Evolutionary conservation across 1,139 yeast species (phyloP).

Genomic region (Yamadazyma epiphylla): DNA sequence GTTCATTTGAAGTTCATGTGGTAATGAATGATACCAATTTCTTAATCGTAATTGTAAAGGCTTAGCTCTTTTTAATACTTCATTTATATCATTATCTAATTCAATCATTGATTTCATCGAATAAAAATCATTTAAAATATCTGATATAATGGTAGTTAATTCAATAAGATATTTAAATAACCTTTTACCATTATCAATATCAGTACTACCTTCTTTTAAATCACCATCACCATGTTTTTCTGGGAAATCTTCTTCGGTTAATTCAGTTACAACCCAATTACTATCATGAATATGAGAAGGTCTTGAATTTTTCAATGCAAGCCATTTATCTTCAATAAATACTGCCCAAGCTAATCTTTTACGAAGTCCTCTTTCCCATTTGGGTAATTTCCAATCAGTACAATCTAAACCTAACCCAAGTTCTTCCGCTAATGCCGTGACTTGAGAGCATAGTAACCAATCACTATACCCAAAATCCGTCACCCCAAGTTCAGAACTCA

Average conservation of each 20-base stretch:
- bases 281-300: slow-evolving; percentile 70
- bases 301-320: slow-evolving; percentile 69
- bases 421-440: slow-evolving; percentile 81
- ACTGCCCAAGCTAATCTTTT: slow-evolving; percentile 92
- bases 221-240: slow-evolving; percentile 60
- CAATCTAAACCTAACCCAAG: slow-evolving; percentile 84
- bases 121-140: slow-evolving; percentile 66
- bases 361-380: slow-evolving; percentile 87
- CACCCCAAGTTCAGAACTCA: slow-evolving; percentile 26
- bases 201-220: slow-evolving; percentile 58
- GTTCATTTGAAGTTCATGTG: slow-evolving; percentile 63
- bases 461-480: slow-evolving; percentile 47
- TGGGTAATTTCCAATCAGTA: slow-evolving; percentile 81
- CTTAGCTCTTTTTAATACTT: slow-evolving; percentile 70
- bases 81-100: slow-evolving; percentile 50
- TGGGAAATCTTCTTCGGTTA: slow-evolving; percentile 73
- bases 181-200: slow-evolving; percentile 68
- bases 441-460: slow-evolving; percentile 85
- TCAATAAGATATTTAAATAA: slow-evolving; percentile 69
- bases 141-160: slow-evolving; percentile 66
- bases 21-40: slow-evolving; percentile 82
- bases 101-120: slow-evolving; percentile 63
- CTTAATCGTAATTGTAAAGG: slow-evolving; percentile 78
- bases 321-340: slow-evolving; percentile 86
- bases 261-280: slow-evolving; percentile 66